Evolutionary conservation across 2,329 filamentous ascomycete species (phyloP).

Genomic region (Pseudocercospora musae): DNA sequence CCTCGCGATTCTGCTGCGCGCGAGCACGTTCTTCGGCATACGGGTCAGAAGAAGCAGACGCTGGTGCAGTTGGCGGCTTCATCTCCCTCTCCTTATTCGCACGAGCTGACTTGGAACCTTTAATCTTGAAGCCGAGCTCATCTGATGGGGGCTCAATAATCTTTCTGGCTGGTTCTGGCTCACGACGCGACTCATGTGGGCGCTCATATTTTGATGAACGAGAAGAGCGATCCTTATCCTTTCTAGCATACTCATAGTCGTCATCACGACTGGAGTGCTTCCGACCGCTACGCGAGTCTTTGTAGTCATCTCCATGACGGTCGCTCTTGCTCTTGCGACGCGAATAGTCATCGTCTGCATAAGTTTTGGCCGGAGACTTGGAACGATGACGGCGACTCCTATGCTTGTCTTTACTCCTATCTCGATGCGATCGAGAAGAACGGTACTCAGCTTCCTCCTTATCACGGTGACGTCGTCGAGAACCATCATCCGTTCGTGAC

Average conservation of each 20-base stretch:
- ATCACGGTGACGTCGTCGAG: slow-evolving; percentile 57
- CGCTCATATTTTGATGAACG: slow-evolving; percentile 40
- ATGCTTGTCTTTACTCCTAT: slow-evolving; percentile 45
- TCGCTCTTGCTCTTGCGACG: slow-evolving; percentile 39
- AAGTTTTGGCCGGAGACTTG: slow-evolving; percentile 36
- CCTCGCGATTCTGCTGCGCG: slow-evolving; percentile 46
- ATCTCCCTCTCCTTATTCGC: slow-evolving; percentile 25
- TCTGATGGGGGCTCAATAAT: slow-evolving; percentile 29
- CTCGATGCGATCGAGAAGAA: slow-evolving; percentile 47
- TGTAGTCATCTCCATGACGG: slow-evolving; percentile 27
- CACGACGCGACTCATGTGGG: slow-evolving; percentile 39
- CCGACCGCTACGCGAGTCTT: slow-evolving; percentile 30
- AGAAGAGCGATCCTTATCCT: slow-evolving; percentile 44
- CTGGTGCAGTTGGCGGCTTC: slow-evolving; percentile 24
- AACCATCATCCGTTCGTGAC: slow-evolving; percentile 58
- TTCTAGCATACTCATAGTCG: slow-evolving; percentile 40
- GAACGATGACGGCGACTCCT: slow-evolving; percentile 40
- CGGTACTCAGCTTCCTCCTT: slow-evolving; percentile 41
- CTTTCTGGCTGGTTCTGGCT: slow-evolving; percentile 17
- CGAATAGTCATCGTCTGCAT: slow-evolving; percentile 27
- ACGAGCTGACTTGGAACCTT: slow-evolving; percentile 36
- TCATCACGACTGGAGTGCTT: slow-evolving; percentile 49
- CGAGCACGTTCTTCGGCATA: slow-evolving; percentile 36
- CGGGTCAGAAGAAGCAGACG: slow-evolving; percentile 27
- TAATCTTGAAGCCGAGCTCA: slow-evolving; percentile 50